Evolutionary conservation across 1,139 yeast species (phyloP), one percentile per base, ranked within the genome.

Genomic region (Saccharomycopsis crataegensis): DNA sequence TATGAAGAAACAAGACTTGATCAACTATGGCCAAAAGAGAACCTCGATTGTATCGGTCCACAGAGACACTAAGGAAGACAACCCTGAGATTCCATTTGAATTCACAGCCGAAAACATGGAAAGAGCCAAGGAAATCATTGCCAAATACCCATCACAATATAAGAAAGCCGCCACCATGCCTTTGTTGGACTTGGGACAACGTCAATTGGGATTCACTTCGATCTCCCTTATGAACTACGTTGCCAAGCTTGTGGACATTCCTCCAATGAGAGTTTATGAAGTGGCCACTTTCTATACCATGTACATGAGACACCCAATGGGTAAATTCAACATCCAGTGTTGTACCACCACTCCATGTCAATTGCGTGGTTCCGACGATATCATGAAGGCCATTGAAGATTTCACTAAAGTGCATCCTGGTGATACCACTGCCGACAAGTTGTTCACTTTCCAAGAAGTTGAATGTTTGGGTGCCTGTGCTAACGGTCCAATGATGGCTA

Each of bases 391-490:
- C 36, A 77, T 87, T 55, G 76, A 79, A 63, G 71, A 74, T 49
- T 79, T 81, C 63, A 76, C 88, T 60, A 74, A 78, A 52, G 74
- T 86, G 65, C 77, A 82, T 66, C 88, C 91, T 17, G 95, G 95
- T 59, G 83, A 87, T 67, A 86, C 93, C 57, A 85, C 95, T 45
- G 67, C 73, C 40, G 96, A 88, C 70, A 82, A 82, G 45, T 71
- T 84, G 62, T 88, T 87, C 74, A 86, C 95, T 14, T 73, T 88
- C 59, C 89, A 86, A 63, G 96, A 88, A 70, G 96, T 88, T 57
- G 96, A 88, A 70, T 88, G 96, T 70, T 79, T 87, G 57, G 96
- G 96, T 57, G 96, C 96, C 8, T 88, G 96, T 75, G 90, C 87
- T 55, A 88, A 88, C 69, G 96, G 87, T 14, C 96, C 96, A 56